Evolutionary conservation across 768 basidiomycete species (phyloP).

Genomic region (Tylopilus cervinicoccineus): DNA sequence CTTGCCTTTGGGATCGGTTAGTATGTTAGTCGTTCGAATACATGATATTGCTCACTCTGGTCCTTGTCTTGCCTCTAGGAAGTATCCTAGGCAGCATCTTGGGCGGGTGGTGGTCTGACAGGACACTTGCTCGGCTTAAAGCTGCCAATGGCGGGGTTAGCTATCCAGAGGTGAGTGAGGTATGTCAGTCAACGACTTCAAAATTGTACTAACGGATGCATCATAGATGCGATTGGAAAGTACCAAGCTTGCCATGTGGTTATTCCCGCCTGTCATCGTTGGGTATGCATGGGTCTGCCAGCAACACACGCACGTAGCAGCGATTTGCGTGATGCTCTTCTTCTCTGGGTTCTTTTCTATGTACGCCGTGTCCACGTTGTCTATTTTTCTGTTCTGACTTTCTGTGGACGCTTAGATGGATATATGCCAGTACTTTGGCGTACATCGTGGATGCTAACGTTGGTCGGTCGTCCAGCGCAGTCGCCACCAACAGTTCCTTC

Average conservation of each 20-base stretch:
- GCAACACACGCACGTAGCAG: slow-evolving; percentile 60
- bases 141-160: slow-evolving; percentile 43
- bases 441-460: slow-evolving; percentile 87
- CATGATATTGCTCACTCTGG: background rate
- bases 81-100: slow-evolving; percentile 50
- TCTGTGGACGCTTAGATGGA: slow-evolving; percentile 36
- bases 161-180: slow-evolving; percentile 58
- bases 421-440: slow-evolving; percentile 70
- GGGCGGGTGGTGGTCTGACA: slow-evolving; percentile 62
- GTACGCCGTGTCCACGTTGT: slow-evolving; percentile 37
- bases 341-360: slow-evolving; percentile 68
- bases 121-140: slow-evolving; percentile 42
- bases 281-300: slow-evolving; percentile 78
- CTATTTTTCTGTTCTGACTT: background rate
- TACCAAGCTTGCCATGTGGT: slow-evolving; percentile 51
- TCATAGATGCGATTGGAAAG: slow-evolving; percentile 71
- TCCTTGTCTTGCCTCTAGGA: slow-evolving; percentile 27
- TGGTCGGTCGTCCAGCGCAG: slow-evolving; percentile 74
- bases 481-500: slow-evolving; percentile 72
- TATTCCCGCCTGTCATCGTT: slow-evolving; percentile 53
- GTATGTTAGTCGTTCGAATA: slow-evolving; percentile 9
- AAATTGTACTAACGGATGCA: background rate
- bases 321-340: slow-evolving; percentile 72
- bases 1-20: slow-evolving; percentile 69
- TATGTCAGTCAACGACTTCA: background rate